A percentile compares a stretch with the other conserved stretches of the same genome.
Conservation (phyloP, 257 asterid species). For the Orobanche coerulescens region DNA sequence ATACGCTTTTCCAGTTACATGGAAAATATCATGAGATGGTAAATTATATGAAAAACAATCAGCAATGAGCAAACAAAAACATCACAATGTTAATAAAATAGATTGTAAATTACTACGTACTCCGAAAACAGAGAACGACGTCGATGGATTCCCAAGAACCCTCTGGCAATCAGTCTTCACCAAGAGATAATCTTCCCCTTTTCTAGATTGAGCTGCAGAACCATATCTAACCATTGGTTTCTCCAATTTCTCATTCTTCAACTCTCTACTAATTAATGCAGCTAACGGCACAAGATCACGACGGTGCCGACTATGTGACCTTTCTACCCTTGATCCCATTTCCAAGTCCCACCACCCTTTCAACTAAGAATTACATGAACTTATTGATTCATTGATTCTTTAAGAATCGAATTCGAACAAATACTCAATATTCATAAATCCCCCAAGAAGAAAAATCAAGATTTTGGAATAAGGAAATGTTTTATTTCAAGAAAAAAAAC, state of each 20-base stretch:
- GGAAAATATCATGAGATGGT: too few relatives aligned
- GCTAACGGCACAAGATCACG: constrained; percentile 69
- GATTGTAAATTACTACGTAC: constrained; percentile 32
- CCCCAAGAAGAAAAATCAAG: too few relatives aligned
- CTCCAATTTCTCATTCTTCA: constrained; percentile 70
- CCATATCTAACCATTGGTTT: constrained; percentile 67
- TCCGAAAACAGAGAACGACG: constrained; percentile 69
- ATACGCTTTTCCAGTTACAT: too few relatives aligned
- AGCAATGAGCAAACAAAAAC: background rate
- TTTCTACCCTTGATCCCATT: constrained; percentile 65
- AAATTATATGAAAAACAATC: too few relatives aligned
- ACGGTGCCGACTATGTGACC: constrained; percentile 23
- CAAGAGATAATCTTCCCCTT: constrained; percentile 77
- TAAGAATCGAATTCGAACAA: too few relatives aligned
- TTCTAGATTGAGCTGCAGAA: constrained; percentile 59
- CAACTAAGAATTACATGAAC: background rate
- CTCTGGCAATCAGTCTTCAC: constrained; percentile 70
- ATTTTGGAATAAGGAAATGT: too few relatives aligned
- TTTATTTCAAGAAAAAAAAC: too few relatives aligned
- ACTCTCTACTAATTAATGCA: constrained; percentile 53
- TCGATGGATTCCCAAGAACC: constrained; percentile 60
- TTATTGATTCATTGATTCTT: too few relatives aligned
- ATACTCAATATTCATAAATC: too few relatives aligned
- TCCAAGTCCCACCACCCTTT: background rate
- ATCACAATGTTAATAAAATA: background rate